Evolutionary conservation across 2,329 filamentous ascomycete species (phyloP).

Genomic region (Exophiala alcalophila): DNA sequence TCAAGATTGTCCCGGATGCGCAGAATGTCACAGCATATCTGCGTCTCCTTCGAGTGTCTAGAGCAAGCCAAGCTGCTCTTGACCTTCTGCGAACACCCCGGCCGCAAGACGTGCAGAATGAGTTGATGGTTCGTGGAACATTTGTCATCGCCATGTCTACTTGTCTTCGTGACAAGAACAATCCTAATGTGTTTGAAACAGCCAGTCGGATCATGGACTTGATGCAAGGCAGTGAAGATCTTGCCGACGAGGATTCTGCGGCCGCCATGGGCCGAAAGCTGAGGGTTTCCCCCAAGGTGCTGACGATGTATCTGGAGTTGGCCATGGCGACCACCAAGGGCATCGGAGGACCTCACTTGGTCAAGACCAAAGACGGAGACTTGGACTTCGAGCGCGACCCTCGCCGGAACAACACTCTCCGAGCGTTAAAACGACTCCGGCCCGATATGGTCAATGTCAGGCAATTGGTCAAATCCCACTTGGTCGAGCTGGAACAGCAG

Average conservation of each 20-base stretch:
- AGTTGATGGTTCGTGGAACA: slow-evolving; percentile 47
- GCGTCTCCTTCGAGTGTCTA: slow-evolving; percentile 61
- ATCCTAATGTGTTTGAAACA: slow-evolving; percentile 64
- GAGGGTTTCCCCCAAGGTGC: slow-evolving; percentile 24
- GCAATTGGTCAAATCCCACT: slow-evolving; percentile 22
- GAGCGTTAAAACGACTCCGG: slow-evolving; percentile 22
- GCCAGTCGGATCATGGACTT: slow-evolving; percentile 63
- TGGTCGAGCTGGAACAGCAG: slow-evolving; percentile 25
- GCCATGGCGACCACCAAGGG: slow-evolving; percentile 29
- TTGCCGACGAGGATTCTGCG: neutral
- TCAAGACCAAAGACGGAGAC: slow-evolving; percentile 24
- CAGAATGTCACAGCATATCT: slow-evolving; percentile 70
- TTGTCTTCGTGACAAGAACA: slow-evolving; percentile 74
- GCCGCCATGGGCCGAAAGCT: slow-evolving; percentile 13
- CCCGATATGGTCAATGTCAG: slow-evolving; percentile 20
- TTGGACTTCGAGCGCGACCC: slow-evolving; percentile 28
- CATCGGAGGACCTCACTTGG: slow-evolving; percentile 17
- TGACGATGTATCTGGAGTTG: slow-evolving; percentile 28
- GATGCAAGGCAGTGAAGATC: slow-evolving; percentile 49
- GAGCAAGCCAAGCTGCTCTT: slow-evolving; percentile 61
- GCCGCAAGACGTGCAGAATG: slow-evolving; percentile 47
- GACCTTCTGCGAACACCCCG: slow-evolving; percentile 53
- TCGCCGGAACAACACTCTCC: slow-evolving; percentile 26
- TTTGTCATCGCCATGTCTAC: slow-evolving; percentile 71
- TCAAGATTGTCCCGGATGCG: slow-evolving; percentile 66